Percentiles rank a stretch among this genome's conserved stretches.
Conservation (phyloP, 192 early-diverging fungal genomes). For the Cetraspora pellucida region DNA sequence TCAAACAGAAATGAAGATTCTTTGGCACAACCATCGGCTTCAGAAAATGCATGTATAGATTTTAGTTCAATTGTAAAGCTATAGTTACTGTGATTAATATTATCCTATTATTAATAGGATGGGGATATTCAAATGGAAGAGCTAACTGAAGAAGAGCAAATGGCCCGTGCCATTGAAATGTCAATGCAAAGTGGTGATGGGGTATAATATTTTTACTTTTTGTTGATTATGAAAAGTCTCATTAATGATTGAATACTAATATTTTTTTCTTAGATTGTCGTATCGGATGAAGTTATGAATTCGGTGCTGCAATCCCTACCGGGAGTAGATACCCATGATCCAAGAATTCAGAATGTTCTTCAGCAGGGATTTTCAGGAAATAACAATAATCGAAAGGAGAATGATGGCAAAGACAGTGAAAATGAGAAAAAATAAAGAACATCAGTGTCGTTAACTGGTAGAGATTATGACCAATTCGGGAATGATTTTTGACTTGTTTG, state of each 20-base stretch:
- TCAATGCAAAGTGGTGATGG: constrained; percentile 63
- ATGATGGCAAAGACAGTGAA: constrained; percentile 8
- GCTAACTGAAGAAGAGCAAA: constrained; percentile 70
- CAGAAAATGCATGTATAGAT: constrained; percentile 10
- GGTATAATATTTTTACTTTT: not conserved
- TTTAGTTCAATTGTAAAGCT: not conserved
- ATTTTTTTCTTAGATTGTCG: constrained; percentile 24
- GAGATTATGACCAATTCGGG: no score
- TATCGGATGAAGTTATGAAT: constrained; percentile 65
- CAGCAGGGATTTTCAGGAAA: constrained; percentile 43
- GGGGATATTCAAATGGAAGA: constrained; percentile 73
- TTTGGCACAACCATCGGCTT: constrained; percentile 38
- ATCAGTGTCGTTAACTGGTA: no score
- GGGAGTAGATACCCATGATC: constrained; percentile 87
- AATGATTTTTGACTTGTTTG: no score
- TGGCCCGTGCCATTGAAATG: constrained; percentile 70
- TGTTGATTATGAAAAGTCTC: not conserved
- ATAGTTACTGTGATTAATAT: not conserved
- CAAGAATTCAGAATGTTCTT: constrained; percentile 71
- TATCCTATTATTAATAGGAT: constrained; percentile 21
- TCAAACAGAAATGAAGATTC: constrained; percentile 56
- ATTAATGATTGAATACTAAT: not conserved
- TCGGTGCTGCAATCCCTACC: constrained; percentile 80
- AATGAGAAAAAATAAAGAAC: not conserved
- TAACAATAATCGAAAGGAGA: constrained; percentile 31